These are phyloP conservation scores for Fusarium sp. DNA, from an alignment of 2,329 filamentous ascomycete genomes.

Conservation along the genomic window DNA sequence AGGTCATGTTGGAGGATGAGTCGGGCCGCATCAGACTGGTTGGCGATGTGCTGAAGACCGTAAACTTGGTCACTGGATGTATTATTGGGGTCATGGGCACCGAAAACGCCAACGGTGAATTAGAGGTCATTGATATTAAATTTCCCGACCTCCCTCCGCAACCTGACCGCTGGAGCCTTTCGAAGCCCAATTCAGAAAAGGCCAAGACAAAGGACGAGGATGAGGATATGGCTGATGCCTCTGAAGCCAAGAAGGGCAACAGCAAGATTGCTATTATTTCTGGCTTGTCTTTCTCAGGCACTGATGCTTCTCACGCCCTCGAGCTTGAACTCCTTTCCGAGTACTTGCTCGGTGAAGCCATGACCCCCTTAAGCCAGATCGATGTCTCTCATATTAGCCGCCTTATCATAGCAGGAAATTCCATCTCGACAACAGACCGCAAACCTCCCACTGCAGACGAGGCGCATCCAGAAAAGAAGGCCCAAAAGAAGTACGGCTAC, in stretches of 20 bases:
- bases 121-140: conserved; percentile 90
- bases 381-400: conserved; percentile 76
- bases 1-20: conserved; percentile 94
- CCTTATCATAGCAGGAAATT: conserved; percentile 92
- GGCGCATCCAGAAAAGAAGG: conserved; percentile 56
- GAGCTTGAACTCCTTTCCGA: conserved; percentile 82
- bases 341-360: conserved; percentile 85
- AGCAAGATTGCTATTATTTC: conserved; percentile 87
- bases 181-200: conserved; percentile 55
- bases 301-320: conserved; percentile 75
- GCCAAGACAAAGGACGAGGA: conserved; percentile 55
- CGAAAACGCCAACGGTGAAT: conserved; percentile 90
- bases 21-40: conserved; percentile 86
- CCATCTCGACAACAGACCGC: conserved; percentile 73
- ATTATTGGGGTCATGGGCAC: conserved; percentile 95
- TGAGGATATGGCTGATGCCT: conserved; percentile 65
- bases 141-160: conserved; percentile 88
- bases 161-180: conserved; percentile 78
- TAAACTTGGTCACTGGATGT: conserved; percentile 88
- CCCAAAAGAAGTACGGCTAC: conserved; percentile 89
- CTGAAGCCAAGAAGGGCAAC: conserved; percentile 49
- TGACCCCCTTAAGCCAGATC: conserved; percentile 67
- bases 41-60: conserved; percentile 72
- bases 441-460: conserved; percentile 46
- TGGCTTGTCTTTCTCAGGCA: conserved; percentile 83